Evolutionary conservation across 768 basidiomycete species (phyloP), one percentile per base, ranked within the genome.

Genomic region (Macrolepiota albuminosa): DNA sequence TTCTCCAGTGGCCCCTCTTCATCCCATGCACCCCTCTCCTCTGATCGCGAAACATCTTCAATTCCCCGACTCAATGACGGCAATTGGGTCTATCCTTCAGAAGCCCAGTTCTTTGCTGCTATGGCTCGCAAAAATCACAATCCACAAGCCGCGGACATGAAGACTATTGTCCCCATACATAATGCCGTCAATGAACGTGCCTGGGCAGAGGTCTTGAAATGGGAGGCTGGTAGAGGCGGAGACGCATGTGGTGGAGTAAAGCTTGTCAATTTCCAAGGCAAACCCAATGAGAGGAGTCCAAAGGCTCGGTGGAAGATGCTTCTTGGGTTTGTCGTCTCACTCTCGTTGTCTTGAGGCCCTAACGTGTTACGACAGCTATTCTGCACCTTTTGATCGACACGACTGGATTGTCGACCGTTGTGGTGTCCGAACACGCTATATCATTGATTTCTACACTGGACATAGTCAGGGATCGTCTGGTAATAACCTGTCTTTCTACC

Each of bases 401-500:
- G 96, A 98, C 72, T 99, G 97, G 97, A 72, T 93, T 53, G 87
- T 99, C 53, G 94, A 97, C 72, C 87, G 96, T 37, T 97, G 95
- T 69, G 96, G 95, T 6, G 84, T 83, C 9, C 86, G 84, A 59
- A 80, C 94, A 70, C 87, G 96, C 54, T 99, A 99, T 76, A 86
- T 99, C 60, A 97, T 99, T 67, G 97, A 99, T 75, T 99, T 98
- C 74, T 99, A 99, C 76, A 90, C 91, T 3, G 96, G 96, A 18
- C 84, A 84, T 37, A 76, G 72, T 48, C 67, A 76, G 29, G 76
- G 72, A 13, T 66, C 83, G 11, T 67, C 77, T 1, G 72, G 78
- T 26, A 79, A 76, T 59, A 81, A 84, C 58, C 73, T 91, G 14
- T 92, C 94, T 0, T 98, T 99, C 74, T 96, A 87, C 73, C 83